Percentiles rank a stretch among this genome's conserved stretches.
Evolutionary conservation across 1,284 basidiomycete genomes (phyloP).

Genomic region (Sanghuangporus sanghuang): DNA sequence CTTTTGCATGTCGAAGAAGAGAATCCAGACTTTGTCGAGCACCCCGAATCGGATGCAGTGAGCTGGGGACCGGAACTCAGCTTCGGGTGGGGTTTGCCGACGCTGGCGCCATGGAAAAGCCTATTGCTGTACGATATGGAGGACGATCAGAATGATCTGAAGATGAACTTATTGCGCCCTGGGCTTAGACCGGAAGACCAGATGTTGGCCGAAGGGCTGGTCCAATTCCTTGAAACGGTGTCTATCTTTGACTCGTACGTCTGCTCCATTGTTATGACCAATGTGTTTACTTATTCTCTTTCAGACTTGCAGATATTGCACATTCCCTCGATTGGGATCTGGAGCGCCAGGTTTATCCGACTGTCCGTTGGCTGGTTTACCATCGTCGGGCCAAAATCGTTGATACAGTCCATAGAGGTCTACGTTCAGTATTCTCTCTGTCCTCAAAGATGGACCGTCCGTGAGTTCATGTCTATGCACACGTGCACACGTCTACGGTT

Average conservation of each 20-base stretch:
- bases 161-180: constrained; percentile 53
- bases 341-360: constrained; percentile 81
- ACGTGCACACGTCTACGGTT: background rate
- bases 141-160: constrained; percentile 54
- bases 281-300: background rate
- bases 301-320: constrained; percentile 82
- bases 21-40: constrained; percentile 36
- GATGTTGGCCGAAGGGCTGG: constrained; percentile 60
- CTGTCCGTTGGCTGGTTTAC: constrained; percentile 86
- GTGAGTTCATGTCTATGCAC: constrained; percentile 40
- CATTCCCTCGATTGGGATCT: constrained; percentile 82
- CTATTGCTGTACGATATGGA: constrained; percentile 64
- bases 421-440: constrained; percentile 81
- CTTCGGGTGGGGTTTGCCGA: constrained; percentile 66
- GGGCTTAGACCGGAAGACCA: constrained; percentile 61
- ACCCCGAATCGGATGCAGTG: constrained; percentile 47
- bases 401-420: constrained; percentile 75
- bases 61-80: constrained; percentile 66
- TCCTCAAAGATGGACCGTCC: constrained; percentile 61
- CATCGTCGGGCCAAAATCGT: constrained; percentile 87
- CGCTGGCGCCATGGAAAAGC: constrained; percentile 90
- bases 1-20: constrained; percentile 57
- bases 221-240: constrained; percentile 63
- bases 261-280: constrained; percentile 17
- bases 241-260: constrained; percentile 36